These are phyloP conservation scores for Lentinula guzmanii DNA, from an alignment of 768 basidiomycete species.

Conservation along the genomic window DNA sequence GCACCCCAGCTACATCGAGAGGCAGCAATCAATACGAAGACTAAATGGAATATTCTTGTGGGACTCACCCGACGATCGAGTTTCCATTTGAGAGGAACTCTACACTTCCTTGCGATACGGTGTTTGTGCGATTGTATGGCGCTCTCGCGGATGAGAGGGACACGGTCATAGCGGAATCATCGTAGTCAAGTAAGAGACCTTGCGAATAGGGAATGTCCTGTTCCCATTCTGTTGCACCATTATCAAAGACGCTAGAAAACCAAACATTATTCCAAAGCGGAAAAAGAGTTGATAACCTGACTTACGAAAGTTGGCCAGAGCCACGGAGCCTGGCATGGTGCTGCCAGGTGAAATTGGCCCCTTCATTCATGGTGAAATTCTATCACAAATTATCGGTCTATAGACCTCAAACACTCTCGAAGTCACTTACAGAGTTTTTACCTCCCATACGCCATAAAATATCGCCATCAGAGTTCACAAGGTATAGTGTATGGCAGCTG, in stretches of 20 bases:
- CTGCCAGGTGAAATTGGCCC: slow-evolving; percentile 13
- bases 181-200: slow-evolving; percentile 2
- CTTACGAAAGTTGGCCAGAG: slow-evolving; percentile 3
- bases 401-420: background rate
- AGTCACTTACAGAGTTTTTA: slow-evolving; percentile 3
- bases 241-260: slow-evolving; percentile 4
- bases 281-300: background rate
- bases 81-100: background rate
- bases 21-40: background rate
- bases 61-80: slow-evolving; percentile 1
- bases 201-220: background rate
- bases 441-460: slow-evolving; percentile 17
- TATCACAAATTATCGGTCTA: background rate
- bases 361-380: slow-evolving; percentile 10
- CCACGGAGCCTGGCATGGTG: slow-evolving; percentile 13
- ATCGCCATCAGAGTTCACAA: slow-evolving; percentile 9
- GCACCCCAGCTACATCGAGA: background rate
- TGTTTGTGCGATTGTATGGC: background rate
- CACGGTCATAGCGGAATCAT: background rate
- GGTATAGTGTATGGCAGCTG: slow-evolving; percentile 11
- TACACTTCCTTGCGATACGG: background rate
- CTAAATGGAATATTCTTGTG: background rate
- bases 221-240: background rate
- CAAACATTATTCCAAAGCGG: background rate
- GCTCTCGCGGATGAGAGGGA: background rate